These are phyloP conservation scores for Huntiella bhutanensis DNA, from an alignment of 2,329 filamentous ascomycete genomes.

Conservation along the genomic window DNA sequence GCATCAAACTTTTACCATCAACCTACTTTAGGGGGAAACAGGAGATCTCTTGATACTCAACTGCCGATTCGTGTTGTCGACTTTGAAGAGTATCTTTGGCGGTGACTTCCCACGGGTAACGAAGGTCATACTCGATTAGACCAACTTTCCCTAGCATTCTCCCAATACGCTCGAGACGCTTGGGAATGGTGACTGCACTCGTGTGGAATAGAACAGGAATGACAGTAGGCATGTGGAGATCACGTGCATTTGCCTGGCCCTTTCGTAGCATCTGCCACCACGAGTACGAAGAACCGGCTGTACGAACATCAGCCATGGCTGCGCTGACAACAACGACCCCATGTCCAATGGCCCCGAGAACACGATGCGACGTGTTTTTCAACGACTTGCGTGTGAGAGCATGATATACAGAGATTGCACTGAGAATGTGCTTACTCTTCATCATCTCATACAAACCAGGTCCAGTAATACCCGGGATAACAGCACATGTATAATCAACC, in stretches of 20 bases:
- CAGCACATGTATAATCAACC: conserved; percentile 3
- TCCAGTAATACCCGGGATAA: conserved; percentile 7
- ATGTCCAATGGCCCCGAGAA: conserved; percentile 8
- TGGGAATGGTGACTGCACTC: conserved; percentile 4
- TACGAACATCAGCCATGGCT: conserved; percentile 2
- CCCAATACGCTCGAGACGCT: neutral
- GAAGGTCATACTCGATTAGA: neutral
- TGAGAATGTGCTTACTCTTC: conserved; percentile 1
- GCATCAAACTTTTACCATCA: neutral
- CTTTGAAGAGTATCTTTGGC: neutral
- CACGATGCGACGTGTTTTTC: neutral
- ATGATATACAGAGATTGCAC: conserved; percentile 3
- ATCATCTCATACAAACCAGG: conserved; percentile 7
- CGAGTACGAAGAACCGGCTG: conserved; percentile 2
- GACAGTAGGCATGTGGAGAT: conserved; percentile 1
- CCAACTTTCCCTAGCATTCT: neutral
- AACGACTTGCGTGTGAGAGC: conserved; percentile 4
- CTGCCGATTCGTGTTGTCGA: conserved; percentile 6
- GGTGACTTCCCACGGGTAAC: neutral
- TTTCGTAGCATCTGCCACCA: conserved; percentile 10
- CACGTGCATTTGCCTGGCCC: conserved; percentile 4
- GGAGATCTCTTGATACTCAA: neutral
- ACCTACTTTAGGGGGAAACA: conserved; percentile 4
- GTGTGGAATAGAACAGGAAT: conserved; percentile 9
- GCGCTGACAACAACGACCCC: conserved; percentile 9